A percentile compares a stretch with the other conserved stretches of the same genome.
phyloP scores from a whole-genome alignment of 768 basidiomycete species.

The Suillus alpinus region DNA sequence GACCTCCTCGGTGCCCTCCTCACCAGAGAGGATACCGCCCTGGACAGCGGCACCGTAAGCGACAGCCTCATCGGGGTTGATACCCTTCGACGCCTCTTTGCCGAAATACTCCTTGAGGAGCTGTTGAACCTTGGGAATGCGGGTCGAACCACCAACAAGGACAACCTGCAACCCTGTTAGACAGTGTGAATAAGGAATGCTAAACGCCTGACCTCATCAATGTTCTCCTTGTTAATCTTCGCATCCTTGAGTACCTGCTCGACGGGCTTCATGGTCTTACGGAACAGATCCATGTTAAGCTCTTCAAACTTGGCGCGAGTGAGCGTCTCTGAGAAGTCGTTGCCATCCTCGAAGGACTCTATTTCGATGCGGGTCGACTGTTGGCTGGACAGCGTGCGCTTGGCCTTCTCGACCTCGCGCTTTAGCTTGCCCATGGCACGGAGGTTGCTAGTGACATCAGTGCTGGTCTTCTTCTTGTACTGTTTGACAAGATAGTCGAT shows the following conservation, averaged over 20 bases:
- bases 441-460: slow-evolving; percentile 75
- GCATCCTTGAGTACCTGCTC: slow-evolving; percentile 99
- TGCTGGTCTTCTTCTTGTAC: slow-evolving; percentile 92
- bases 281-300: slow-evolving; percentile 97
- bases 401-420: slow-evolving; percentile 92
- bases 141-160: slow-evolving; percentile 95
- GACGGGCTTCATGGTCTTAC: slow-evolving; percentile 99
- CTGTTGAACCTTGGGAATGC: slow-evolving; percentile 99
- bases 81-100: slow-evolving; percentile 96
- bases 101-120: slow-evolving; percentile 98
- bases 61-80: slow-evolving; percentile 99
- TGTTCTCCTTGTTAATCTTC: slow-evolving; percentile 95
- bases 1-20: slow-evolving; percentile 84
- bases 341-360: slow-evolving; percentile 92
- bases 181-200: background rate
- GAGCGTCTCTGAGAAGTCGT: slow-evolving; percentile 95
- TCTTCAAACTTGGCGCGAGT: slow-evolving; percentile 99
- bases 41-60: slow-evolving; percentile 99
- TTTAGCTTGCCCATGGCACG: slow-evolving; percentile 89
- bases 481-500: slow-evolving; percentile 86
- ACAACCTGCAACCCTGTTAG: slow-evolving; percentile 50
- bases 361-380: slow-evolving; percentile 92
- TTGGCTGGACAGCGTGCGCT: slow-evolving; percentile 89
- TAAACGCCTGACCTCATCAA: slow-evolving; percentile 66
- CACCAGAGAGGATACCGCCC: slow-evolving; percentile 96